A percentile compares a stretch with the other conserved stretches of the same genome.
Conservation (phyloP, 1,284 basidiomycete species). For the Fistulinella cinereoalba region DNA sequence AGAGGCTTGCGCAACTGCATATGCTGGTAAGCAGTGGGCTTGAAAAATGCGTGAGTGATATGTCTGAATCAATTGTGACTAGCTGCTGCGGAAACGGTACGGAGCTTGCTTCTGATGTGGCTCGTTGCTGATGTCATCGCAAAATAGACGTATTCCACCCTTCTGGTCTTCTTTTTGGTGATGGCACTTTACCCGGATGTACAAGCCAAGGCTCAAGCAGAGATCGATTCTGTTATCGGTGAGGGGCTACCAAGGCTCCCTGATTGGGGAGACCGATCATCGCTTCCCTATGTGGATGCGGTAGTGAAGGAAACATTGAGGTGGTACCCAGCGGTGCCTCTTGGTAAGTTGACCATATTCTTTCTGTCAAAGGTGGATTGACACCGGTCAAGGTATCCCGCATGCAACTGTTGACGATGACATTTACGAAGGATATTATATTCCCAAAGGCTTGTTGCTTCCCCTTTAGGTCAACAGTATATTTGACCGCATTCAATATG, state of each 20-base stretch:
- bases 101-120: constrained; percentile 6
- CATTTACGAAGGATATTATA: neutral
- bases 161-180: constrained; percentile 46
- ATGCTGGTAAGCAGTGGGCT: constrained; percentile 5
- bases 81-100: constrained; percentile 25
- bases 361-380: no score
- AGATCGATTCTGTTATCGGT: constrained; percentile 43
- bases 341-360: constrained; percentile 11
- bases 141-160: constrained; percentile 42
- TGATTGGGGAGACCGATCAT: constrained; percentile 36
- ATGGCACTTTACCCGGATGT: constrained; percentile 49
- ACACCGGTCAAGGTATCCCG: neutral
- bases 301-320: constrained; percentile 52
- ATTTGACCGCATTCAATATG: neutral
- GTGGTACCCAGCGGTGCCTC: constrained; percentile 45
- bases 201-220: constrained; percentile 41
- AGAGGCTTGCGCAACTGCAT: constrained; percentile 21
- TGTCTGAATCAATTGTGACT: no score
- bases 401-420: neutral
- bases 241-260: constrained; percentile 35
- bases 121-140: constrained; percentile 1
- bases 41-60: constrained; percentile 1
- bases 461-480: no score
- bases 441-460: neutral
- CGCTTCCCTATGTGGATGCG: constrained; percentile 45